These are phyloP conservation scores for Serendipita indica DNA, from an alignment of 768 basidiomycete genomes.

Conservation along the genomic window DNA sequence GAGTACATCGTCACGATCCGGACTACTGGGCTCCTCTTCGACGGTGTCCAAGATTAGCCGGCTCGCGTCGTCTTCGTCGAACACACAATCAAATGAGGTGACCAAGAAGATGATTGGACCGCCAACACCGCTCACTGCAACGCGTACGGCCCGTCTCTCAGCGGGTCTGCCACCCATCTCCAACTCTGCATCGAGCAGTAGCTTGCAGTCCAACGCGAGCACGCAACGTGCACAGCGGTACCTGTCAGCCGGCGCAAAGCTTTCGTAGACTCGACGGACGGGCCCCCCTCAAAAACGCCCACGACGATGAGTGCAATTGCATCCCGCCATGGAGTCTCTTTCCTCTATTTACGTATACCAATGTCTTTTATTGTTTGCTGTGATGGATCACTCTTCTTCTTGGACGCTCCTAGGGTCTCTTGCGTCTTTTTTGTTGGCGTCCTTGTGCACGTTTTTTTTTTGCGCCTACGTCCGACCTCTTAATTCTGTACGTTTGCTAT, in stretches of 20 bases:
- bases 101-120: constrained; percentile 88
- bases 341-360: no score
- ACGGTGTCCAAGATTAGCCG: constrained; percentile 28
- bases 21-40: constrained; percentile 36
- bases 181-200: neutral
- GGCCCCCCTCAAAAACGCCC: neutral
- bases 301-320: neutral
- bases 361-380: no score
- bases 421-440: no score
- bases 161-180: neutral
- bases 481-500: no score
- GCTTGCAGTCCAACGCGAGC: neutral
- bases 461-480: no score
- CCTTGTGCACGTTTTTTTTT: no score
- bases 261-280: neutral
- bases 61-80: constrained; percentile 33
- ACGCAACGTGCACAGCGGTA: neutral
- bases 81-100: constrained; percentile 47
- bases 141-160: constrained; percentile 25
- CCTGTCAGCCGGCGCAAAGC: constrained; percentile 3
- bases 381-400: no score
- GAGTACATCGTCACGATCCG: constrained; percentile 34
- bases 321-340: no score
- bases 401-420: no score
- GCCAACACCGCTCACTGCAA: constrained; percentile 73